These are phyloP conservation scores for Pulveroboletus sp. DNA, from an alignment of 1,284 basidiomycete genomes.

Conservation along the genomic window DNA sequence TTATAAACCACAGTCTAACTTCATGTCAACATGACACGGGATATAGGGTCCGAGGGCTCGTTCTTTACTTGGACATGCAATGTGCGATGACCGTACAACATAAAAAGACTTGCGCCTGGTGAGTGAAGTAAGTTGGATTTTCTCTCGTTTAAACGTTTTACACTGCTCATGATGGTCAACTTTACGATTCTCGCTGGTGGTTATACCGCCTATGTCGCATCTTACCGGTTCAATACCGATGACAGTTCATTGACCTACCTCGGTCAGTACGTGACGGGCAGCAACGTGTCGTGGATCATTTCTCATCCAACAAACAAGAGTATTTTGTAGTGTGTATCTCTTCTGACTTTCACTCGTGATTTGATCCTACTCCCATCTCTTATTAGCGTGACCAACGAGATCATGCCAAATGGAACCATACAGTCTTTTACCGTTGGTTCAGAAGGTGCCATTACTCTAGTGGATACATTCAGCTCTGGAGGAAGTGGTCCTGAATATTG, in stretches of 20 bases:
- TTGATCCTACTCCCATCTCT: not conserved
- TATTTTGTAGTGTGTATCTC: constrained; percentile 54
- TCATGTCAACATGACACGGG: no score
- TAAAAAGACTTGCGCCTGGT: no score
- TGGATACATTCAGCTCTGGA: constrained; percentile 50
- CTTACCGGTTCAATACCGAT: constrained; percentile 48
- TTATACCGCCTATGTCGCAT: constrained; percentile 46
- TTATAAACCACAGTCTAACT: no score
- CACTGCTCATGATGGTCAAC: constrained; percentile 44
- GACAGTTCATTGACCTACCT: constrained; percentile 39
- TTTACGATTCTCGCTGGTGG: constrained; percentile 53
- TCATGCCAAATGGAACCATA: constrained; percentile 47
- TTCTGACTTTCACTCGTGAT: not conserved
- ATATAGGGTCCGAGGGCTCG: no score
- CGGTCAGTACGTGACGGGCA: constrained; percentile 20
- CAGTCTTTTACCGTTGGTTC: constrained; percentile 56
- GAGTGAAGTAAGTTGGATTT: no score
- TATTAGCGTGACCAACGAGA: constrained; percentile 59
- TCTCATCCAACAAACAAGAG: constrained; percentile 44
- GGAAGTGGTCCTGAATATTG: constrained; percentile 56
- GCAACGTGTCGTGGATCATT: constrained; percentile 49
- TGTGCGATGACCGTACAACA: no score
- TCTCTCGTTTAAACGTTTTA: not conserved
- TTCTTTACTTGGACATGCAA: no score
- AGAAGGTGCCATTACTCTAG: constrained; percentile 46